These are phyloP conservation scores for Binderoboletus segoi DNA, from an alignment of 1,284 basidiomycete genomes.

Conservation along the genomic window DNA sequence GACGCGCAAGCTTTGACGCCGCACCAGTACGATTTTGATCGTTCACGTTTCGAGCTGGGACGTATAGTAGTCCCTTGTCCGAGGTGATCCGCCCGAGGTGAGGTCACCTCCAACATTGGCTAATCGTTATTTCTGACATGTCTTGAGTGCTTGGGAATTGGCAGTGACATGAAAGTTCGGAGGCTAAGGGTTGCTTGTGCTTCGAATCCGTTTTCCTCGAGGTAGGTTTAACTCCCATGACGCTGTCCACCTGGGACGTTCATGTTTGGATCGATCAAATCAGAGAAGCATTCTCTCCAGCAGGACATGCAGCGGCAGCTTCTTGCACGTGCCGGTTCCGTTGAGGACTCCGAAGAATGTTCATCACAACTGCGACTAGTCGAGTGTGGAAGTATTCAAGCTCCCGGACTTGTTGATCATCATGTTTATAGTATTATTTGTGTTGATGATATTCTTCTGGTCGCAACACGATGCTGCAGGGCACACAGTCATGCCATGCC, in stretches of 20 bases:
- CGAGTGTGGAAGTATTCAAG: conserved; percentile 43
- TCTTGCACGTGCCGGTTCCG: not conserved
- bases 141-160: too few relatives aligned
- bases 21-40: not conserved
- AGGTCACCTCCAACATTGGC: too few relatives aligned
- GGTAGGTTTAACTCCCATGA: not conserved
- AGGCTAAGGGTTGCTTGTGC: not conserved
- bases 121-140: too few relatives aligned
- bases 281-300: not conserved
- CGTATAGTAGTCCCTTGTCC: too few relatives aligned
- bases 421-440: too few relatives aligned
- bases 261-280: not conserved
- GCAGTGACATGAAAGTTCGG: not conserved
- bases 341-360: not conserved
- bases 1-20: not conserved
- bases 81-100: too few relatives aligned
- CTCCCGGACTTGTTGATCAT: conserved; percentile 52
- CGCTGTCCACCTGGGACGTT: not conserved
- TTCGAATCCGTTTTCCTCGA: not conserved
- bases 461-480: conserved; percentile 49
- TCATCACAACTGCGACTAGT: not conserved
- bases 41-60: too few relatives aligned
- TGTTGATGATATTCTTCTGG: conserved; percentile 37
- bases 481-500: conserved; percentile 28
- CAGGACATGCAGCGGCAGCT: conserved; percentile 9